Percentiles rank a stretch among this genome's conserved stretches.
Conservation (phyloP, 2,329 filamentous ascomycete genomes). For the Pyrenophora graminea region DNA sequence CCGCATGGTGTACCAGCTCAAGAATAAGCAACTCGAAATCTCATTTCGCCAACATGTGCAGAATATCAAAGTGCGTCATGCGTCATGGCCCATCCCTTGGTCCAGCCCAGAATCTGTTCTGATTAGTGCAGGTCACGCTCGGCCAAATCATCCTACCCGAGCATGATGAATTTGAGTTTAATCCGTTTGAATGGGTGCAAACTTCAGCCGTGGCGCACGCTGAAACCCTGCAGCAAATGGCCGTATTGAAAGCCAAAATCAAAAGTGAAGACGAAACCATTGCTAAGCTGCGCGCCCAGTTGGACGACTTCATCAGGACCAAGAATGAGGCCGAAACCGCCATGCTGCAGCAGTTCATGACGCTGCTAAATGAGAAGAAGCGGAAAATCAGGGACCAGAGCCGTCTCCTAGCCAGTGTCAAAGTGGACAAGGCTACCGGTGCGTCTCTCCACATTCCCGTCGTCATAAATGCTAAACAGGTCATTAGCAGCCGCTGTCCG, state of each 20-base stretch:
- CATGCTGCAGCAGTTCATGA: slow-evolving; percentile 70
- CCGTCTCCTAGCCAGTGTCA: slow-evolving; percentile 61
- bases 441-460: slow-evolving; percentile 4
- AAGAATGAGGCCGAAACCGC: slow-evolving; percentile 70
- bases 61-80: slow-evolving; percentile 66
- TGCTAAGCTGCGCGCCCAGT: slow-evolving; percentile 62
- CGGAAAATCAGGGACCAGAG: slow-evolving; percentile 77
- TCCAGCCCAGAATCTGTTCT: background rate
- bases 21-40: slow-evolving; percentile 60
- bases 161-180: slow-evolving; percentile 63
- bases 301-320: slow-evolving; percentile 67
- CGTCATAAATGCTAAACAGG: background rate
- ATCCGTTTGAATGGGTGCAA: slow-evolving; percentile 72
- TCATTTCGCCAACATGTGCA: slow-evolving; percentile 65
- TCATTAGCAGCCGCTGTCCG: slow-evolving; percentile 36
- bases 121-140: slow-evolving; percentile 56
- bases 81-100: background rate
- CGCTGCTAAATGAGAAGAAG: slow-evolving; percentile 78
- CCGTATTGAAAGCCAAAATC: slow-evolving; percentile 49
- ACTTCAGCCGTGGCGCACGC: slow-evolving; percentile 58
- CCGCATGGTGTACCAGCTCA: slow-evolving; percentile 62
- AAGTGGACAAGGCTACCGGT: slow-evolving; percentile 46
- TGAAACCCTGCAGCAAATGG: slow-evolving; percentile 52
- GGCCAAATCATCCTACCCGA: slow-evolving; percentile 64
- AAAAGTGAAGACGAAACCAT: slow-evolving; percentile 61